Evolutionary conservation across 163 green algal species (phyloP).

Genomic region (Scenedesmus sp.): DNA sequence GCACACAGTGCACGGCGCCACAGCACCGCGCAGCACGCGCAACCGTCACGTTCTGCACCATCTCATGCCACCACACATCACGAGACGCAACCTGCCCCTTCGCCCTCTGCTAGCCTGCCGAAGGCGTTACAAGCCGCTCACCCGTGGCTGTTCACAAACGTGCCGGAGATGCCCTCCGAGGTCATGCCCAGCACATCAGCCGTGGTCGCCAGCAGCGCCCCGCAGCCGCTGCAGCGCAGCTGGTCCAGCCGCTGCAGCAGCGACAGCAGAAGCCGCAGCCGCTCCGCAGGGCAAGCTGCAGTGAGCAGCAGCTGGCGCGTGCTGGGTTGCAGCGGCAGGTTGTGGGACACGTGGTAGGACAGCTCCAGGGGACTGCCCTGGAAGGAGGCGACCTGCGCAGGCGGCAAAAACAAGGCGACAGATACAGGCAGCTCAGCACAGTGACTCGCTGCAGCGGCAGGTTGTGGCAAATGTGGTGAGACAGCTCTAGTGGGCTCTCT

Average conservation of each 20-base stretch:
- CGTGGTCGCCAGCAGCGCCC: constrained; percentile 7
- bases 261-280: constrained; percentile 36
- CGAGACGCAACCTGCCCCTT: background rate
- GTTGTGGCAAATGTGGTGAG: background rate
- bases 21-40: background rate
- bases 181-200: constrained; percentile 46
- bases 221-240: constrained; percentile 38
- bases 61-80: background rate
- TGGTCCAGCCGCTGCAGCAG: constrained; percentile 30
- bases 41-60: background rate
- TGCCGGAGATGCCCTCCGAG: constrained; percentile 33
- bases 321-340: constrained; percentile 38
- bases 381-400: constrained; percentile 22
- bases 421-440: background rate
- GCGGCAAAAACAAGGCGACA: background rate
- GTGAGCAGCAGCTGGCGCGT: constrained; percentile 39
- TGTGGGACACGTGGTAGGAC: constrained; percentile 23
- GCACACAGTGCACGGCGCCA: background rate
- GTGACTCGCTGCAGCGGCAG: background rate
- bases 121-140: background rate
- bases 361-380: constrained; percentile 46
- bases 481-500: no score
- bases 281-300: constrained; percentile 10
- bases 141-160: constrained; percentile 50
- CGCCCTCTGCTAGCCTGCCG: background rate